Evolutionary conservation across 1,139 yeast species (phyloP).

Genomic region (Candida smagusa): DNA sequence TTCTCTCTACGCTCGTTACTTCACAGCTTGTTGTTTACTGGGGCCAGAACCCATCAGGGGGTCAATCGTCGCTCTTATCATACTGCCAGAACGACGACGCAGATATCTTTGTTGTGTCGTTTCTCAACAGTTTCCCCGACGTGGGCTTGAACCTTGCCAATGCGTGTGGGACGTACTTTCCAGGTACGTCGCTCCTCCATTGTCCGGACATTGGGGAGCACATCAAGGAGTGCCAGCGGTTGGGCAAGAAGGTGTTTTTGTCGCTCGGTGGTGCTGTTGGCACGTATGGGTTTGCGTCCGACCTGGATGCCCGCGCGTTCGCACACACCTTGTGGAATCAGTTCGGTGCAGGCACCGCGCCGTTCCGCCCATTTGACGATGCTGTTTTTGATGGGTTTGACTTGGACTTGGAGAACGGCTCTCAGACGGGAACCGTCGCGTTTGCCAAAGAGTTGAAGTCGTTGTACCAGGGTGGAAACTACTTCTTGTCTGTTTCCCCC

Average conservation of each 20-base stretch:
- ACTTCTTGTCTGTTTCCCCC: constrained; percentile 18
- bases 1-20: too few species aligned
- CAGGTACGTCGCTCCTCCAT: constrained; percentile 13
- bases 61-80: constrained; percentile 56
- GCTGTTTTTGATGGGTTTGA: constrained; percentile 20
- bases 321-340: constrained; percentile 16
- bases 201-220: constrained; percentile 14
- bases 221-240: constrained; percentile 14
- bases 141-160: constrained; percentile 16
- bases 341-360: constrained; percentile 15
- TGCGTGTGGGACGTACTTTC: constrained; percentile 12
- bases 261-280: constrained; percentile 18
- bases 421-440: constrained; percentile 11
- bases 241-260: constrained; percentile 16
- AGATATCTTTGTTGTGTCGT: constrained; percentile 69
- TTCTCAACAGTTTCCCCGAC: constrained; percentile 58
- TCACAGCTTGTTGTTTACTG: constrained; percentile 65
- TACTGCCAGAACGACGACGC: constrained; percentile 68
- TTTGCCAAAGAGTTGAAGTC: constrained; percentile 11
- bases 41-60: constrained; percentile 84
- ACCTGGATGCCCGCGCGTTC: constrained; percentile 11
- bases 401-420: constrained; percentile 15
- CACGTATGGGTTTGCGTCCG: constrained; percentile 12
- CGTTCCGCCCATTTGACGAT: constrained; percentile 15
- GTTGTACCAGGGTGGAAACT: constrained; percentile 10